These are phyloP conservation scores for Adansonia digitata DNA, from an alignment of 345 rosid species.

Conservation along the genomic window DNA sequence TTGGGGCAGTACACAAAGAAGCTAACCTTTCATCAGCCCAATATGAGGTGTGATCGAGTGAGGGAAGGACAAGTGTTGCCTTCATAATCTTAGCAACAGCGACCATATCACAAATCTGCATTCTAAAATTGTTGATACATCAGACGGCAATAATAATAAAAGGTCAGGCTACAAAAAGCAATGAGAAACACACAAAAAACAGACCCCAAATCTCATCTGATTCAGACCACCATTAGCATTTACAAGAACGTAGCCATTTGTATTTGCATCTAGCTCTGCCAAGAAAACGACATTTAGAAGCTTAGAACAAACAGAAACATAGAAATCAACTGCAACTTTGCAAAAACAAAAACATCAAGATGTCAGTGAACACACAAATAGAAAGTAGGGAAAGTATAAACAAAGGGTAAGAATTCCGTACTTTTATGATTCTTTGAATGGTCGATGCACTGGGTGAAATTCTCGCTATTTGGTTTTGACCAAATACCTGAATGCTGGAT, in stretches of 20 bases:
- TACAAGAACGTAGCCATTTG: conserved; percentile 78
- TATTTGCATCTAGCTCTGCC: conserved; percentile 66
- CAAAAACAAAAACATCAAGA: not conserved
- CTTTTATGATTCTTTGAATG: conserved; percentile 53
- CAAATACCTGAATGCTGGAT: conserved; percentile 74
- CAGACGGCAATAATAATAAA: conserved; percentile 22
- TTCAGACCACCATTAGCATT: conserved; percentile 98
- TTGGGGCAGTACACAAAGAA: not conserved
- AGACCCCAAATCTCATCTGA: conserved; percentile 99
- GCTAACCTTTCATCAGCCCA: conserved; percentile 90
- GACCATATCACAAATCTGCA: conserved; percentile 98
- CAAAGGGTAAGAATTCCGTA: conserved; percentile 26
- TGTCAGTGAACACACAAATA: not conserved
- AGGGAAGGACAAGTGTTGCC: conserved; percentile 91
- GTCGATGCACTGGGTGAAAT: conserved; percentile 72
- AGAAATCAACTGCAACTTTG: not conserved
- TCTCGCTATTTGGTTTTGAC: conserved; percentile 78
- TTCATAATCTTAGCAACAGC: conserved; percentile 85
- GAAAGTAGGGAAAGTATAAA: not conserved
- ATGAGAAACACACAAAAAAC: conserved; percentile 40
- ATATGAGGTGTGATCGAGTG: conserved; percentile 83
- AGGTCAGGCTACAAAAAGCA: conserved; percentile 14
- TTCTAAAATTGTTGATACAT: conserved; percentile 48
- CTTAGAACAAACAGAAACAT: not conserved
- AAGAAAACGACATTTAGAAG: conserved; percentile 19